phyloP scores from a whole-genome alignment of 2,329 filamentous ascomycete genomes.

The Sphaerostilbella broomeana region DNA sequence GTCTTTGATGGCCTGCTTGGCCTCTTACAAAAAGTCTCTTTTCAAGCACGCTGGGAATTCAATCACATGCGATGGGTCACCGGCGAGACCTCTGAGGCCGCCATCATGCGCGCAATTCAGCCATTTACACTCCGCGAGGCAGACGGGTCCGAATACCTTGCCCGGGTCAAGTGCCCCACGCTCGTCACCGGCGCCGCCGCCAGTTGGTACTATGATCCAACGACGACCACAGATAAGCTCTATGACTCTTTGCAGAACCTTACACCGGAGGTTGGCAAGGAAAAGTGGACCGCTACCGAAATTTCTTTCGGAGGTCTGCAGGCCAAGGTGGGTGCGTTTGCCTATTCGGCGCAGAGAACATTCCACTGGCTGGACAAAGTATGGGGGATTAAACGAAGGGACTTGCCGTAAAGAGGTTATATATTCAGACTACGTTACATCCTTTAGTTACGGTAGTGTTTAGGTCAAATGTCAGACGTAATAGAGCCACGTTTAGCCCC shows the following conservation, averaged over 20 bases:
- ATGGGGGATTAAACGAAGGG: constrained; percentile 17
- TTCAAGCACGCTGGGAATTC: constrained; percentile 27
- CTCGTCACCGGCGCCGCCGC: constrained; percentile 22
- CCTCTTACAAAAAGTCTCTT: constrained; percentile 16
- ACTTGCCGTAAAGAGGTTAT: too few species aligned
- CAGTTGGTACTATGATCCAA: constrained; percentile 17
- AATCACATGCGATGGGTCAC: constrained; percentile 19
- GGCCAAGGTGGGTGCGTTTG: constrained; percentile 21
- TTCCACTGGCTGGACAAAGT: constrained; percentile 19
- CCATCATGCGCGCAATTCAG: constrained; percentile 21
- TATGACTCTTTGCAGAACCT: constrained; percentile 12
- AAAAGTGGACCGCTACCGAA: constrained; percentile 18
- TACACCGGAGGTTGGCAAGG: constrained; percentile 13
- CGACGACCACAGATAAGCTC: constrained; percentile 13
- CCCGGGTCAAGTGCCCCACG: constrained; percentile 22
- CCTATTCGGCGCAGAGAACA: constrained; percentile 16
- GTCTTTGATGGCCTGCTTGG: constrained; percentile 22
- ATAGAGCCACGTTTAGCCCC: too few species aligned
- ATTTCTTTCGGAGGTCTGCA: constrained; percentile 16
- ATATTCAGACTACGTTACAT: too few species aligned
- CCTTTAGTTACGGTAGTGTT: too few species aligned
- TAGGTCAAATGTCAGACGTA: too few species aligned
- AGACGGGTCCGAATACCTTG: constrained; percentile 16
- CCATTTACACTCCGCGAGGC: constrained; percentile 14
- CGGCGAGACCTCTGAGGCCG: constrained; percentile 20